These are phyloP conservation scores for Fusarium setosum DNA, from an alignment of 2,329 filamentous ascomycete genomes.

Conservation along the genomic window DNA sequence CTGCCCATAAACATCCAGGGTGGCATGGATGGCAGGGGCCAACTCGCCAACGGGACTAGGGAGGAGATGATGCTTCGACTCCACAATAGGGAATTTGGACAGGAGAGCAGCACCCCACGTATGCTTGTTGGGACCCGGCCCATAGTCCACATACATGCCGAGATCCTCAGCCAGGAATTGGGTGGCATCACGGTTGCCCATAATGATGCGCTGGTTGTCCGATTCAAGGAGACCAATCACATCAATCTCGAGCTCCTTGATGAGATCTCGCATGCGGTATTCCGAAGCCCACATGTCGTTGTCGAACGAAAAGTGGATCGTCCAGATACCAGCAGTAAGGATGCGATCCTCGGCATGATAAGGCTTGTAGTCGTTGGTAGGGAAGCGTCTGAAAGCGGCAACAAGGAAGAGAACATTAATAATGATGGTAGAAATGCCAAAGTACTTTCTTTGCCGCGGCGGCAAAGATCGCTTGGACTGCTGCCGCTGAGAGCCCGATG, in stretches of 20 bases:
- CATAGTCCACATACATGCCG: conserved; percentile 98
- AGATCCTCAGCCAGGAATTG: conserved; percentile 96
- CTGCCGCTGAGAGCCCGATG: conserved; percentile 58
- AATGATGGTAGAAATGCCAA: conserved; percentile 69
- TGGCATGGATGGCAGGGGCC: conserved; percentile 96
- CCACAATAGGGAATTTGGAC: conserved; percentile 97
- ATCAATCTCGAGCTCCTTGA: conserved; percentile 96
- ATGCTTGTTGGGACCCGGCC: conserved; percentile 97
- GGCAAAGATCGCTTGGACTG: conserved; percentile 43
- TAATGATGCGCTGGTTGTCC: conserved; percentile 97
- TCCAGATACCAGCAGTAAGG: conserved; percentile 97
- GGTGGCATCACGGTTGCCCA: conserved; percentile 97
- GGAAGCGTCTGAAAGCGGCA: conserved; percentile 90
- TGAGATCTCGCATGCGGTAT: conserved; percentile 88
- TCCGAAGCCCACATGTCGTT: conserved; percentile 99
- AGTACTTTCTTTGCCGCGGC: conserved; percentile 63
- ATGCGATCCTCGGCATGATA: conserved; percentile 90
- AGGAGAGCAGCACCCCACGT: conserved; percentile 95
- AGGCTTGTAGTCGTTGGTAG: conserved; percentile 88
- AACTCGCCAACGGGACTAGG: conserved; percentile 95
- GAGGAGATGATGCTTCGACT: conserved; percentile 94
- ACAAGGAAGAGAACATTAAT: conserved; percentile 85
- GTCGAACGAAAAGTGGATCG: conserved; percentile 96
- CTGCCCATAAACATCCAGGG: conserved; percentile 90
- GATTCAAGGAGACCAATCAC: conserved; percentile 94